Evolutionary conservation across 805 yeast genomes (phyloP), one percentile per base, ranked within the genome.

Genomic region (Wickerhamiella kurtzmanii): DNA sequence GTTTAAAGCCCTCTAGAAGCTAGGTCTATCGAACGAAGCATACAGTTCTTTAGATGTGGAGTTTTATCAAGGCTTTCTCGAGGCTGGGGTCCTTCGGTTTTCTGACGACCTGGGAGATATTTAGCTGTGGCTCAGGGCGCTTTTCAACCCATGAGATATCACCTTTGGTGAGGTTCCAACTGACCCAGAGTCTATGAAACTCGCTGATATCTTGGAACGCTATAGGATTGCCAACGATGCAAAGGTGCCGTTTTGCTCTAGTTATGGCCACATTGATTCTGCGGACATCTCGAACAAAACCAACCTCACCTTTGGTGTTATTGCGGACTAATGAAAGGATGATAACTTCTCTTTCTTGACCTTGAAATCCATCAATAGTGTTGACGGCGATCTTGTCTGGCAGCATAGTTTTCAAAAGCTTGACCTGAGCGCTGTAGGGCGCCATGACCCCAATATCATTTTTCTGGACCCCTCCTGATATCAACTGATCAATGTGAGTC

Each of bases 201-300:
- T 6, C 9, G 32, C 32, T 25, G n/a, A 17, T 36, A 6, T 36
- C 15, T 9, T 15, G 5, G 19, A 36, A 36, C 38, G 16, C 38
- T 9, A 17, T 5, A 17, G 38, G 19, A 6, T 89, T 94, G 1
- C 96, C 96, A 46, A 89, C 67, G 0, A 88, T 74, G 58, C 92
- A 82, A 4, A 88, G 66, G 56, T 88, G 96, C 50, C 88, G 68
- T 57, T 81, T 79, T 3, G 95, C 82, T 55, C 97, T 70, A 0
- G 97, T 88, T 59, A 89, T 86, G 1, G 96, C 95, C 18, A 88
- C 96, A 59, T 89, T 88, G 43, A 88, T 67, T 56, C 97, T 72
- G 57, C 92, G 67, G 47, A 74, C 72, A 54, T 89, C 96, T 22
- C 71, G 70, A 46, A 88, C 65, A 59, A 88, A 88, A 8, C 97